Conservation (phyloP, 495 filamentous ascomycete genomes). For the Penicillium coffeae region DNA sequence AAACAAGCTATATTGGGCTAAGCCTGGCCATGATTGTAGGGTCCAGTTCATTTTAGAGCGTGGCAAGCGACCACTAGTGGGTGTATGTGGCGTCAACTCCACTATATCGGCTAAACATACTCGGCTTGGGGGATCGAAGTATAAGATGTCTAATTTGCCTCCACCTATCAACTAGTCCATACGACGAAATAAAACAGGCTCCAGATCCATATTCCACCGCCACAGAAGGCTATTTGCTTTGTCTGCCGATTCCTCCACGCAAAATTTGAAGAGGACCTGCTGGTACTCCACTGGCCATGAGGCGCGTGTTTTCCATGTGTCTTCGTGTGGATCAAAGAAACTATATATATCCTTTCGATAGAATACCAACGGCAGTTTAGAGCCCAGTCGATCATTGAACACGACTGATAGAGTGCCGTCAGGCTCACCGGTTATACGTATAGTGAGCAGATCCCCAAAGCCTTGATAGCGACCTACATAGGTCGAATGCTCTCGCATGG, state of each 20-base stretch:
- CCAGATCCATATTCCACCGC: conserved; percentile 9
- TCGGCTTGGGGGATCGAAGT: too few species aligned
- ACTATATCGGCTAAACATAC: too few species aligned
- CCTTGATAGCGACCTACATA: conserved; percentile 3
- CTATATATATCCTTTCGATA: conserved; percentile 8
- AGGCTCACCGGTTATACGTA: not conserved
- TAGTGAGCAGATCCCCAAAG: not conserved
- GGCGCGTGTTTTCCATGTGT: not conserved
- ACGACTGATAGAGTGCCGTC: not conserved
- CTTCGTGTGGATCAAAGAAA: conserved; percentile 4
- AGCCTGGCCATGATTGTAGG: too few species aligned
- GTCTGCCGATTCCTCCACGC: conserved; percentile 4
- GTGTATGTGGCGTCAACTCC: too few species aligned
- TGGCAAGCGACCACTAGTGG: too few species aligned
- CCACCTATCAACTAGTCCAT: not conserved
- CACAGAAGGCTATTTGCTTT: conserved; percentile 7
- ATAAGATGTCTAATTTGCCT: too few species aligned
- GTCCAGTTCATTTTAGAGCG: too few species aligned
- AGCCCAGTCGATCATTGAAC: conserved; percentile 4
- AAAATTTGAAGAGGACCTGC: conserved; percentile 12
- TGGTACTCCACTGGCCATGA: not conserved
- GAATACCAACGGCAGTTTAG: conserved; percentile 2
- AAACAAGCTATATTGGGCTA: too few species aligned
- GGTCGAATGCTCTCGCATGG: not conserved
- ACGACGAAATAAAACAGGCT: not conserved